phyloP scores from a whole-genome alignment of 2,329 filamentous ascomycete genomes.

The Xylariaceae sp. region DNA sequence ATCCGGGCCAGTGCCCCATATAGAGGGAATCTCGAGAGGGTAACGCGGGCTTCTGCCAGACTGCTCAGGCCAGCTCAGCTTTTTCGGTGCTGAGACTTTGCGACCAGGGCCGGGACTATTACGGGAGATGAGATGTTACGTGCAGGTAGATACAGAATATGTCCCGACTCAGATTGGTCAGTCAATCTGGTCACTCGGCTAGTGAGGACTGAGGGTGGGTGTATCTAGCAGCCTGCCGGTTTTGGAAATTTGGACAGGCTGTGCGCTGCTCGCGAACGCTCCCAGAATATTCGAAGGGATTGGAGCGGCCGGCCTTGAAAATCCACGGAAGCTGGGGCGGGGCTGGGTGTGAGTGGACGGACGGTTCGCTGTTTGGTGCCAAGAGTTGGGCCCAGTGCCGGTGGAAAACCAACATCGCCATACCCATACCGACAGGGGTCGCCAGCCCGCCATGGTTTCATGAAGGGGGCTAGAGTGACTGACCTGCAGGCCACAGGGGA shows the following conservation, averaged over 20 bases:
- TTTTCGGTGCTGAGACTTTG: constrained; percentile 12
- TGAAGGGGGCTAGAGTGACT: constrained; percentile 22
- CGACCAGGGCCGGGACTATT: constrained; percentile 13
- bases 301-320: constrained; percentile 12
- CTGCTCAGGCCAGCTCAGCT: constrained; percentile 8
- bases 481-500: constrained; percentile 19
- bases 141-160: constrained; percentile 5
- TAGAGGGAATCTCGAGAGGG: constrained; percentile 9
- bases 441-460: constrained; percentile 29
- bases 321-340: constrained; percentile 10
- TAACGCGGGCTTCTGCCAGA: constrained; percentile 5
- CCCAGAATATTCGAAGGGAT: constrained; percentile 7
- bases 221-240: constrained; percentile 8
- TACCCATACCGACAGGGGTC: constrained; percentile 22
- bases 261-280: constrained; percentile 5
- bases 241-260: constrained; percentile 3
- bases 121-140: constrained; percentile 16
- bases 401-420: constrained; percentile 23
- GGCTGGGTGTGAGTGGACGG: background rate
- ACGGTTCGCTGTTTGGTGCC: constrained; percentile 8
- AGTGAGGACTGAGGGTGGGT: constrained; percentile 3
- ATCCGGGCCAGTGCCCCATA: constrained; percentile 10
- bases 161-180: background rate
- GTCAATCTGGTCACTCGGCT: background rate
- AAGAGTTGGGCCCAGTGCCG: constrained; percentile 9